Base-by-base conservation (phyloP, 1,139 yeast genomes). In the Wickerhamiella pararugosa region DNA sequence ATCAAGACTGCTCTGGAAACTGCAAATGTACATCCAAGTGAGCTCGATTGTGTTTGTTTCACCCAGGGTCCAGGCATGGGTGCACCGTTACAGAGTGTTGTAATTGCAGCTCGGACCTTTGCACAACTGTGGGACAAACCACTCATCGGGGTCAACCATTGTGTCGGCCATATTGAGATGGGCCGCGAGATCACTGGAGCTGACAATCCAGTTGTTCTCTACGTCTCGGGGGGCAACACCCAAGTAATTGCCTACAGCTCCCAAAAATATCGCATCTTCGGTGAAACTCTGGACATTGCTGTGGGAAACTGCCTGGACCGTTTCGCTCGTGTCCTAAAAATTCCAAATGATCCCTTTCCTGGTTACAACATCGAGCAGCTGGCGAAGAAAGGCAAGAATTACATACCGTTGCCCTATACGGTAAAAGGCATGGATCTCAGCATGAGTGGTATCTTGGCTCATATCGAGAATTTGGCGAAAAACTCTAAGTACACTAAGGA, bases 11-110 rank as follows among this genome's bases (percentile, higher is more conserved):
- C 97, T 0, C 57, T 90, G 42, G 58, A 58, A 3, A 90, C 79
- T 36, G 79, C 94, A 2, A 59, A 63, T 0, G 58, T 84, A n/a
- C 43, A 51, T 27, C 52, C 64, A 37, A 45, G 57, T 1, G 92
- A 84, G 41, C 62, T 90, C 27, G 95, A 87, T 60, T 86, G 93
- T 53, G 81, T 90, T 43, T 86, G 96, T 59, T 90, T 87, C 59
- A 90, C 97, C 1, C 93, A 82, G 60, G 99, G 98, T 4, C 98
- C 98, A 0, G 99, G 99, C 1, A 92, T 90, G 98, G 99, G 98
- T 3, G 97, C 97, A 1, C 99, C 98, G 0, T 65, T 90, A 45
- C 95, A 90, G 53, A 76, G 92, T 49, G 96, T 86, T 33, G 97
- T 81, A 2, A 69, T 90, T 37, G 94, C 94, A 1, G 98, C 98